Conservation (phyloP, 352 stramenopile species). For the Globisporangium nodosum region DNA sequence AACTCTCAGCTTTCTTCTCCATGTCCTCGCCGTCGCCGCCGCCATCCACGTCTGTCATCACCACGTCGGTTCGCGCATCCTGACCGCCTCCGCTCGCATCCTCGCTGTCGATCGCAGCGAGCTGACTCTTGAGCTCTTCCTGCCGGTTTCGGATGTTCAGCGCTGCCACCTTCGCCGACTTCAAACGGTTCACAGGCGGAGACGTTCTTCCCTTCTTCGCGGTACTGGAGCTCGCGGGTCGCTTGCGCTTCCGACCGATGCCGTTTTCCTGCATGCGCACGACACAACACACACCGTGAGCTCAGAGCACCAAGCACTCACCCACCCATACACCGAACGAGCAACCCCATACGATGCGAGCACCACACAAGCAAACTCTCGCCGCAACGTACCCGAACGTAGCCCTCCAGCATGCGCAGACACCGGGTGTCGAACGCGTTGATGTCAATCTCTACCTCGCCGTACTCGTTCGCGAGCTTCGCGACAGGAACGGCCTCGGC, state of each 20-base stretch:
- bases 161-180: slow-evolving; percentile 79
- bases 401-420: slow-evolving; percentile 86
- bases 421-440: slow-evolving; percentile 85
- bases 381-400: slow-evolving; percentile 70
- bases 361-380: neutral
- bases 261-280: slow-evolving; percentile 61
- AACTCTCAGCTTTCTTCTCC: slow-evolving; percentile 24
- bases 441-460: slow-evolving; percentile 88
- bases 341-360: too few relatives aligned
- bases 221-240: slow-evolving; percentile 27
- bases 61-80: slow-evolving; percentile 33
- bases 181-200: slow-evolving; percentile 63
- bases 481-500: slow-evolving; percentile 80
- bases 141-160: slow-evolving; percentile 67
- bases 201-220: slow-evolving; percentile 37
- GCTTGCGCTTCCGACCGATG: slow-evolving; percentile 84
- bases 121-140: slow-evolving; percentile 72
- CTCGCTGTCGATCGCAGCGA: slow-evolving; percentile 67
- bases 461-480: slow-evolving; percentile 77
- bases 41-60: slow-evolving; percentile 42
- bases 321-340: slow-evolving; percentile 12
- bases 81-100: slow-evolving; percentile 6
- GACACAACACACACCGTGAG: slow-evolving; percentile 7
- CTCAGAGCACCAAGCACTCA: slow-evolving; percentile 13
- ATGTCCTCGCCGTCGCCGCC: slow-evolving; percentile 20